Evolutionary conservation across 306 rosid genomes (phyloP), one percentile per base, ranked within the genome.

Genomic region (Spatholobus suberectus): DNA sequence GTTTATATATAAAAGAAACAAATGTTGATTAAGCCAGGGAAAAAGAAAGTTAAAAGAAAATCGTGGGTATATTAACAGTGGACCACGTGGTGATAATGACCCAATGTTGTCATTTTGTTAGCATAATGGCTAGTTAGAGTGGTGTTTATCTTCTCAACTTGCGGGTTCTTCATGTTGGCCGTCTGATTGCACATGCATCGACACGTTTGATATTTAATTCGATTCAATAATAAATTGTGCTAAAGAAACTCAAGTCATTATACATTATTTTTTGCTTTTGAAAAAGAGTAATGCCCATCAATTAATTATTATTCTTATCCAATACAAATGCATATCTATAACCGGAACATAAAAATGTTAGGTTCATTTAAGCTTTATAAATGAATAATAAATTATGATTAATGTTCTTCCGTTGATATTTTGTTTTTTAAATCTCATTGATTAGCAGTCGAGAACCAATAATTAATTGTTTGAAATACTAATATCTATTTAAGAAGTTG

Each of bases 41-140:
- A 62, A 72, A 65, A 55, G 58, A 55, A 82, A 54, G 84, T 52
- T 86, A 17, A 76, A 40, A 37, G 54, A 76, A 81, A 70, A 73
- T 46, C n/a, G 21, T 65, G 83, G 81, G 75, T 40, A 6, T 47
- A 79, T 75, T 66, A 81, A 70, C 59, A 84, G 74, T 65, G 73
- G 85, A 79, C 90, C 90, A 87, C 71, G 88, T 75, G 89, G 70
- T 83, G 85, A 81, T 83, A 69, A 78, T 83, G 90, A 87, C 82
- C 80, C 13, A 73, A 17, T 5, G 71, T 83, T 87, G 87, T 83
- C 83, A 85, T 78, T 87, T 85, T 83, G 81, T 68, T 73, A 79
- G 63, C 73, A 73, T 66, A 79, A 70, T 83, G 27, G 40, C 73
- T 21, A 29, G 0, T 59, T 57, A 49, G 47, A 47, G 79, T 35